These are phyloP conservation scores for Tillandsia fasciculata DNA, from an alignment of 176 grass and related monocot genomes.

Conservation along the genomic window DNA sequence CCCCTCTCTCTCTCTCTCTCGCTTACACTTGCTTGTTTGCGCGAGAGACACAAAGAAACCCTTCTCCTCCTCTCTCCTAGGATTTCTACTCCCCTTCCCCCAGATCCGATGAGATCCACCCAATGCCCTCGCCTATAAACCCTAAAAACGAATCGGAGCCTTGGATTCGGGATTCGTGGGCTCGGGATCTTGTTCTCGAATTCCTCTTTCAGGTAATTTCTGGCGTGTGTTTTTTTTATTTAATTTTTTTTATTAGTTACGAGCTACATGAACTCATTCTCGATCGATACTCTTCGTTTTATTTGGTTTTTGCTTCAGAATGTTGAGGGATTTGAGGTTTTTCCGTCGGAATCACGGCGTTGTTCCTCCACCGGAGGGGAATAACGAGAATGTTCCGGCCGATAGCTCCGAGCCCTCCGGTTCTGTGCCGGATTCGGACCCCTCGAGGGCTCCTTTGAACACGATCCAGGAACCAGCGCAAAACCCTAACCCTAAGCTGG, in stretches of 20 bases:
- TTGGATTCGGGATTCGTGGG: neutral
- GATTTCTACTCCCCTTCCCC: neutral
- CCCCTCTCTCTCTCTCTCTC: neutral
- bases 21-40: neutral
- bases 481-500: conserved; percentile 19
- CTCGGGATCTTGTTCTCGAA: conserved; percentile 18
- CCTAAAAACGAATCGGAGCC: neutral
- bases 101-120: neutral
- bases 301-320: conserved; percentile 11
- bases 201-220: conserved; percentile 18
- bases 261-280: too few relatives aligned
- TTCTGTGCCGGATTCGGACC: conserved; percentile 21
- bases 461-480: conserved; percentile 25
- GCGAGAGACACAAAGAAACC: neutral
- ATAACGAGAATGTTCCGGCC: conserved; percentile 45
- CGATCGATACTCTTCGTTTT: neutral
- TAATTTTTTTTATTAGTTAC: neutral
- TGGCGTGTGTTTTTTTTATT: neutral
- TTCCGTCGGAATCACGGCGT: conserved; percentile 28
- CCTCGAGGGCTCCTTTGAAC: conserved; percentile 24
- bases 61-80: neutral
- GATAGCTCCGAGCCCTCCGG: conserved; percentile 7
- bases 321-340: conserved; percentile 46
- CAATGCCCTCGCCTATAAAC: neutral
- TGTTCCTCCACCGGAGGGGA: conserved; percentile 30